phyloP scores from a whole-genome alignment of 225 moss, liverwort and hornwort species.

The Marchantia paleacea region DNA sequence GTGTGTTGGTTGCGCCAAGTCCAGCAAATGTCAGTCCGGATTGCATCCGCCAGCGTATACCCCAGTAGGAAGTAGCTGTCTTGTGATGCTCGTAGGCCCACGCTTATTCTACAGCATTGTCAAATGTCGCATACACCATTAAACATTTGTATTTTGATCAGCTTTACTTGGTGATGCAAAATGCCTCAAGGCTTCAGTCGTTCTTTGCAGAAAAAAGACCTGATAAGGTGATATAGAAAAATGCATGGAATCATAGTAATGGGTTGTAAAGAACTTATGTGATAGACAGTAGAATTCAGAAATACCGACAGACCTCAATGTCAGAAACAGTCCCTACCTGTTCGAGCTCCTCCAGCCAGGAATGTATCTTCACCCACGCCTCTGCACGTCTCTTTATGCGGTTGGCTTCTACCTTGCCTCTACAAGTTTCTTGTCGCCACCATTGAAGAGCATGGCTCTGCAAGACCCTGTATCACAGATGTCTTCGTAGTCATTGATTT shows the following conservation, averaged over 20 bases:
- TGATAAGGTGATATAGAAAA: not conserved
- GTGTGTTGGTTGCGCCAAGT: not conserved
- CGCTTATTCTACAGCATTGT: not conserved
- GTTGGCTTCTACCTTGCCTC: slow-evolving; percentile 10
- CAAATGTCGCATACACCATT: no score
- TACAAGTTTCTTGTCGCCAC: slow-evolving; percentile 20
- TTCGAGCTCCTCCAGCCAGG: slow-evolving; percentile 41
- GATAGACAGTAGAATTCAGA: not conserved
- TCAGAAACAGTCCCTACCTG: not conserved
- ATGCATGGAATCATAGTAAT: not conserved
- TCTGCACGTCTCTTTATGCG: slow-evolving; percentile 35
- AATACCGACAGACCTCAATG: not conserved
- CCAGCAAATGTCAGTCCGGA: not conserved
- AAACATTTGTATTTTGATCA: no score
- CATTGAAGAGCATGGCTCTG: slow-evolving; percentile 22
- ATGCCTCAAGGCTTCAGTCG: no score
- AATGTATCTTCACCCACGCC: slow-evolving; percentile 46
- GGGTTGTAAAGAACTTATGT: not conserved
- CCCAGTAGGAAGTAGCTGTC: not conserved
- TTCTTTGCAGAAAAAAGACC: not conserved
- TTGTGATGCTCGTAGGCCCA: not conserved
- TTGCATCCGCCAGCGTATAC: not conserved
- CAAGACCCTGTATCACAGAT: slow-evolving; percentile 15
- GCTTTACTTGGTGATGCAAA: not conserved
- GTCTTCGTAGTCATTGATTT: no score